Conservation (phyloP, 2,329 filamentous ascomycete species). For the Trichoderma gracile region DNA sequence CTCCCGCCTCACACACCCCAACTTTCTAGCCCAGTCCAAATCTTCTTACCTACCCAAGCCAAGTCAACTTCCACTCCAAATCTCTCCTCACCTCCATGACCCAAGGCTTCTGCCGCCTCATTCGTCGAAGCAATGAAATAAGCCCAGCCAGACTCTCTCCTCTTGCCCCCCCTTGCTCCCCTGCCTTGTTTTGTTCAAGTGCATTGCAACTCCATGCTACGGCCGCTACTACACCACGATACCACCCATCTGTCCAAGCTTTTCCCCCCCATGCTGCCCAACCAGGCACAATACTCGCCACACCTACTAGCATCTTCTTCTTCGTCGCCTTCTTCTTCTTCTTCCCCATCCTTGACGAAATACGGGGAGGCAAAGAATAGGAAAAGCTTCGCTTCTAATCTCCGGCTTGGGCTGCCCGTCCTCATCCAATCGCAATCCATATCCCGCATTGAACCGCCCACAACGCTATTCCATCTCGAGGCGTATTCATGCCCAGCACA, state of each 20-base stretch:
- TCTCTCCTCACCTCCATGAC: too few species aligned
- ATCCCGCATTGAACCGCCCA: neutral
- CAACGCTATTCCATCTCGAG: neutral
- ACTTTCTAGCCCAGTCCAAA: neutral
- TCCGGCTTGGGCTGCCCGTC: conserved; percentile 12
- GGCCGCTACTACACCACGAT: neutral
- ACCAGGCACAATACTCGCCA: conserved; percentile 18
- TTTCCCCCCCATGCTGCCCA: neutral
- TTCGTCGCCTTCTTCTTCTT: too few species aligned
- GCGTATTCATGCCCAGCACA: too few species aligned
- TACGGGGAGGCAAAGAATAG: too few species aligned
- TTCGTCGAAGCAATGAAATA: neutral
- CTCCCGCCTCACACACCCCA: conserved; percentile 16
- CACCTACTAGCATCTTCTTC: neutral
- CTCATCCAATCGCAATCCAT: neutral
- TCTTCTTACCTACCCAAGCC: neutral
- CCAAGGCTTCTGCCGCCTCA: neutral
- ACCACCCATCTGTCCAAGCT: too few species aligned
- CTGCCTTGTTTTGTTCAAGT: neutral
- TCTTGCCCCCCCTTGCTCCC: neutral
- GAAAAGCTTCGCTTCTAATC: neutral
- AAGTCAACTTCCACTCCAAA: too few species aligned
- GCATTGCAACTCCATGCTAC: conserved; percentile 1
- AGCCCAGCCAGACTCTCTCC: neutral
- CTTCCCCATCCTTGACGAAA: too few species aligned